These are phyloP conservation scores for Candolleomyces eurysporus DNA, from an alignment of 768 basidiomycete genomes.

Conservation along the genomic window DNA sequence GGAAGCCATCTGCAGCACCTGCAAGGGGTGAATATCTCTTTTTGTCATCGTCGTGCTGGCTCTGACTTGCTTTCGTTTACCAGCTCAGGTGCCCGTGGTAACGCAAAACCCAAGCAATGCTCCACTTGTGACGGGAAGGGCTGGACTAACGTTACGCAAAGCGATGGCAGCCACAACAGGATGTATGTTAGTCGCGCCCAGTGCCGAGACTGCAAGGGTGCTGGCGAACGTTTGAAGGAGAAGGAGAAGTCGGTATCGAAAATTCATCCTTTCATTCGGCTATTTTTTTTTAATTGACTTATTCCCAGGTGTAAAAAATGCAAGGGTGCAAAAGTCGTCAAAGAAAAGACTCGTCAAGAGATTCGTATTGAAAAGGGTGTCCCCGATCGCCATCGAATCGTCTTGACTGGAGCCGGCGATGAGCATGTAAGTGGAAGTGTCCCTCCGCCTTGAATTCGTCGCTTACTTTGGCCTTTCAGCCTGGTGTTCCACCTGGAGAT, in stretches of 20 bases:
- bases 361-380: slow-evolving; percentile 87
- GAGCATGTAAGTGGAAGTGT: slow-evolving; percentile 57
- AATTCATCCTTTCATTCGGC: slow-evolving; percentile 2
- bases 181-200: slow-evolving; percentile 37
- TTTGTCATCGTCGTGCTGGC: slow-evolving; percentile 2
- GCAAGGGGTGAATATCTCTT: slow-evolving; percentile 65
- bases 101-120: slow-evolving; percentile 84
- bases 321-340: slow-evolving; percentile 79
- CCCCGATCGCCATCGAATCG: slow-evolving; percentile 78
- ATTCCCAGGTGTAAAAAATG: slow-evolving; percentile 87
- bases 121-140: slow-evolving; percentile 82
- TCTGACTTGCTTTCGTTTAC: slow-evolving; percentile 7
- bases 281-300: slow-evolving; percentile 5
- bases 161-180: slow-evolving; percentile 25
- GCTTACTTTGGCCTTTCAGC: slow-evolving; percentile 42
- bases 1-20: slow-evolving; percentile 71
- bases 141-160: slow-evolving; percentile 57
- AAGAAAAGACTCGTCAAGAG: slow-evolving; percentile 88
- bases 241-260: slow-evolving; percentile 66
- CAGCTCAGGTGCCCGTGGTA: slow-evolving; percentile 80
- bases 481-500: slow-evolving; percentile 84
- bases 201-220: slow-evolving; percentile 71
- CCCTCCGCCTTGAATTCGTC: not conserved
- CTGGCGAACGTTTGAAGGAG: slow-evolving; percentile 71
- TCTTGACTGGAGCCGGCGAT: slow-evolving; percentile 90